Evolutionary conservation across 139 green algal species (phyloP).

Genomic region (Prasinococcaceae sp.): DNA sequence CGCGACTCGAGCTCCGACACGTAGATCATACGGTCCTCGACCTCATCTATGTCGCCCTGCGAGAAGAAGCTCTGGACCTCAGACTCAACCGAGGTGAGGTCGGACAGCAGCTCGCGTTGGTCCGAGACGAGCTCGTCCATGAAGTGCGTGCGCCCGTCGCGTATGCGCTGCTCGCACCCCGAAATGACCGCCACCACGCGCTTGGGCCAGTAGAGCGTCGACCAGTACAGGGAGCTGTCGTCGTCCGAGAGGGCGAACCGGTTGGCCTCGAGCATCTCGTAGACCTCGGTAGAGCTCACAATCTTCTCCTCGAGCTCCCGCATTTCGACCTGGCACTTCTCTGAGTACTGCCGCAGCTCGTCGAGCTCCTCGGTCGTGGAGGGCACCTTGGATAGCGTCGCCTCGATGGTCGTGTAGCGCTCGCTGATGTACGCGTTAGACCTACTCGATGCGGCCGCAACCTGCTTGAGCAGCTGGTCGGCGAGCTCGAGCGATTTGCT

Average conservation of each 20-base stretch:
- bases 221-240: slow-evolving; percentile 34
- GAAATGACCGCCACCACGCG: slow-evolving; percentile 25
- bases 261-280: slow-evolving; percentile 26
- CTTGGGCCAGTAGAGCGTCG: slow-evolving; percentile 40
- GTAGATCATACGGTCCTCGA: slow-evolving; percentile 41
- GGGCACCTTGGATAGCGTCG: slow-evolving; percentile 3
- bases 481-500: slow-evolving; percentile 14
- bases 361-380: slow-evolving; percentile 46
- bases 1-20: slow-evolving; percentile 40
- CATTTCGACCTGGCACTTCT: slow-evolving; percentile 20
- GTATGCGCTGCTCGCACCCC: slow-evolving; percentile 12
- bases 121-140: slow-evolving; percentile 26
- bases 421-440: slow-evolving; percentile 2
- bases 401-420: slow-evolving; percentile 5
- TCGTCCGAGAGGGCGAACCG: slow-evolving; percentile 23
- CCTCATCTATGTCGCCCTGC: slow-evolving; percentile 41
- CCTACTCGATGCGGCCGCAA: neutral
- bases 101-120: slow-evolving; percentile 13
- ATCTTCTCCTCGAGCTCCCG: slow-evolving; percentile 31
- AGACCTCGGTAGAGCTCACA: slow-evolving; percentile 5
- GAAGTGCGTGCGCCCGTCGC: slow-evolving; percentile 25
- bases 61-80: slow-evolving; percentile 42
- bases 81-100: slow-evolving; percentile 13
- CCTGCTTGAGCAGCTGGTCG: neutral
- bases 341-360: slow-evolving; percentile 30